Evolutionary conservation across 352 stramenopile genomes (phyloP).

Genomic region (Pythium graminicola): DNA sequence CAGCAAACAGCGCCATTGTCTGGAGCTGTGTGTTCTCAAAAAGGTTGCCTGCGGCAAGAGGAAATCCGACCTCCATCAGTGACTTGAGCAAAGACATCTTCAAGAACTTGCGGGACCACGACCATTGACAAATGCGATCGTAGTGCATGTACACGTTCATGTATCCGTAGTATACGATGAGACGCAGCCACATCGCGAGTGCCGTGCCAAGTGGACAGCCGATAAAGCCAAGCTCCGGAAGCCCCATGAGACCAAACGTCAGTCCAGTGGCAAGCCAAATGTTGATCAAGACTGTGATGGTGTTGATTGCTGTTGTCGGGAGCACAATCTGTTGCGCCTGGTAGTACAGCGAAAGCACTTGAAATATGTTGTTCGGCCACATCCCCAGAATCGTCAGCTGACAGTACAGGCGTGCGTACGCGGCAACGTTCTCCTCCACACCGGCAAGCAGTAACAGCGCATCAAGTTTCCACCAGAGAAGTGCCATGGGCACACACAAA

Average conservation of each 20-base stretch:
- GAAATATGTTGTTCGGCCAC: constrained; percentile 74
- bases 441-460: constrained; percentile 39
- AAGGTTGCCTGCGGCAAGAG: constrained; percentile 46
- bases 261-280: constrained; percentile 47
- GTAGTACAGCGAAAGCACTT: constrained; percentile 71
- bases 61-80: constrained; percentile 43
- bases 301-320: constrained; percentile 60
- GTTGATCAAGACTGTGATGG: constrained; percentile 49
- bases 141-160: constrained; percentile 66
- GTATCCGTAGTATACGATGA: constrained; percentile 56
- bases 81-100: constrained; percentile 35
- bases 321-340: constrained; percentile 77
- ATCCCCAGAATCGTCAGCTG: constrained; percentile 61
- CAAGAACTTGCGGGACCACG: constrained; percentile 39
- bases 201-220: constrained; percentile 68
- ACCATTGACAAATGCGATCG: constrained; percentile 43
- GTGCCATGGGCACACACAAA: constrained; percentile 52
- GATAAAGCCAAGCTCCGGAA: constrained; percentile 62
- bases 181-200: constrained; percentile 38
- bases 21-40: constrained; percentile 82
- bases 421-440: constrained; percentile 35
- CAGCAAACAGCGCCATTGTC: constrained; percentile 70
- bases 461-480: constrained; percentile 74
- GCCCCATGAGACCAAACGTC: constrained; percentile 52
- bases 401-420: constrained; percentile 50